Evolutionary conservation across 2,329 filamentous ascomycete species (phyloP).

Genomic region (Aplosporella prunicola): DNA sequence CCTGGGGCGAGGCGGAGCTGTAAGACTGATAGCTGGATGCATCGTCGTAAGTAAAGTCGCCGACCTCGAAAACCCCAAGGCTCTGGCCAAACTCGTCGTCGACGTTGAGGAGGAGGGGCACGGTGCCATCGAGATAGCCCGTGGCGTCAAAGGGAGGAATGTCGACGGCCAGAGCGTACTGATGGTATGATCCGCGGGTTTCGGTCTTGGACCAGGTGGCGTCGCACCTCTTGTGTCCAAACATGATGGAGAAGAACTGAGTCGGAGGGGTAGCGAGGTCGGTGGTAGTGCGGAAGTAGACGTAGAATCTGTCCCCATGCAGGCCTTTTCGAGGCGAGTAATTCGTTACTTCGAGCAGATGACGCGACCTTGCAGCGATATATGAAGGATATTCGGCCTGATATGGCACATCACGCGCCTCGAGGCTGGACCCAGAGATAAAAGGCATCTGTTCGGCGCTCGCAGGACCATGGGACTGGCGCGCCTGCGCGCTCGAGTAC

Average conservation of each 20-base stretch:
- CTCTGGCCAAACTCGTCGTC: constrained; percentile 47
- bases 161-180: constrained; percentile 63
- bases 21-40: constrained; percentile 21
- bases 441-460: constrained; percentile 34
- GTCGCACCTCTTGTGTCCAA: constrained; percentile 66
- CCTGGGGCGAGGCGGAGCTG: constrained; percentile 20
- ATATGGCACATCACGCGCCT: constrained; percentile 40
- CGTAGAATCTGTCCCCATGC: constrained; percentile 50
- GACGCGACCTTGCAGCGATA: constrained; percentile 51
- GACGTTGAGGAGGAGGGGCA: constrained; percentile 51
- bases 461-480: constrained; percentile 39
- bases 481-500: constrained; percentile 40
- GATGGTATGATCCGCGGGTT: constrained; percentile 46
- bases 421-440: constrained; percentile 32
- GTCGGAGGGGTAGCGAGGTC: constrained; percentile 55
- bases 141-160: constrained; percentile 57
- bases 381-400: constrained; percentile 38
- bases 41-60: constrained; percentile 53
- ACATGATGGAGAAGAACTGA: constrained; percentile 54
- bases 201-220: constrained; percentile 55
- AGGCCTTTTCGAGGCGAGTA: constrained; percentile 64
- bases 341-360: constrained; percentile 52
- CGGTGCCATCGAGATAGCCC: constrained; percentile 44
- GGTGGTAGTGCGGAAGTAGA: constrained; percentile 67
- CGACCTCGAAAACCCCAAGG: constrained; percentile 45